These are phyloP conservation scores for Diaporthe ampelina DNA, from an alignment of 2,329 filamentous ascomycete genomes.

Conservation along the genomic window DNA sequence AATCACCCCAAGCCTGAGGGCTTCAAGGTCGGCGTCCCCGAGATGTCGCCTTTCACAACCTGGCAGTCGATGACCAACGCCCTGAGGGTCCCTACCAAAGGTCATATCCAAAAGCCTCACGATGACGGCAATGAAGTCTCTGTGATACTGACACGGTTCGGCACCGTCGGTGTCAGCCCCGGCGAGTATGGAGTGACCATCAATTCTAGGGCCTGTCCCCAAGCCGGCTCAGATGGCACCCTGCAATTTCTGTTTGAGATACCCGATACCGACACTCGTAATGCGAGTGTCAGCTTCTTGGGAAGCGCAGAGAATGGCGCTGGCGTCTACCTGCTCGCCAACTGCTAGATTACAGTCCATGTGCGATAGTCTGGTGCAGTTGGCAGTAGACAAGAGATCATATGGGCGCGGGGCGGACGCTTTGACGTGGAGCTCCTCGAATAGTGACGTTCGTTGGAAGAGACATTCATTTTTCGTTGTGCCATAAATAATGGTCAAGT, in stretches of 20 bases:
- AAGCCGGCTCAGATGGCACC: constrained; percentile 3
- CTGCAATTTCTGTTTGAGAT: constrained; percentile 41
- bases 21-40: constrained; percentile 15
- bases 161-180: constrained; percentile 38
- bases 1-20: constrained; percentile 6
- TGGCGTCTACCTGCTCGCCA: constrained; percentile 39
- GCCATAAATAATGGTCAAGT: not conserved
- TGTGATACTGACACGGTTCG: constrained; percentile 37
- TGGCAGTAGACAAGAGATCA: not conserved
- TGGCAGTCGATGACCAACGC: constrained; percentile 40
- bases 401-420: not conserved
- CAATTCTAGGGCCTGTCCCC: constrained; percentile 40
- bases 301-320: constrained; percentile 34
- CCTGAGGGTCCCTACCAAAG: constrained; percentile 23
- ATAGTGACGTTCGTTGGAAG: not conserved
- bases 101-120: constrained; percentile 15
- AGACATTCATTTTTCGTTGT: not conserved
- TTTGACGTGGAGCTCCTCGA: not conserved
- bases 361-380: not conserved
- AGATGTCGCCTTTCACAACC: constrained; percentile 39
- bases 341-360: constrained; percentile 31
- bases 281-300: constrained; percentile 40
- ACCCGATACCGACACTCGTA: constrained; percentile 38
- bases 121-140: not conserved
- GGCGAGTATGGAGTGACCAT: constrained; percentile 40